phyloP scores from a whole-genome alignment of 2,329 filamentous ascomycete genomes.

The Ceratocystis lukuohia region DNA sequence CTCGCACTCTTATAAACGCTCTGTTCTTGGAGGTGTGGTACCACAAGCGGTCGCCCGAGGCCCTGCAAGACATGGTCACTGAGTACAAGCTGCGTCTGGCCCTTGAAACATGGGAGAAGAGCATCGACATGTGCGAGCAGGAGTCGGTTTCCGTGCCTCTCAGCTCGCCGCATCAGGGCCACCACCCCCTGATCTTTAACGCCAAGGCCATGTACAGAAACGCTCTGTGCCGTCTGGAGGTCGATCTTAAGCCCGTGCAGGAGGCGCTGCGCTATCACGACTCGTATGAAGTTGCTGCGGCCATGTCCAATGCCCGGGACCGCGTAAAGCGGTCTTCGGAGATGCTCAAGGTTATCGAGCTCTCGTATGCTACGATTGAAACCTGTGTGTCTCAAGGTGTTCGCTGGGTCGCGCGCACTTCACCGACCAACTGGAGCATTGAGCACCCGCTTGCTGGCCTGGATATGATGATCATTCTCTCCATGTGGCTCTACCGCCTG shows the following conservation, averaged over 20 bases:
- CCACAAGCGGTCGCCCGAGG: conserved; percentile 95
- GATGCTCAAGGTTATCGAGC: conserved; percentile 97
- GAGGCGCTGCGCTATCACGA: conserved; percentile 95
- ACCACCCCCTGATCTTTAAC: conserved; percentile 89
- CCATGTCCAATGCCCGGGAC: conserved; percentile 89
- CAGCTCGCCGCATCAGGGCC: conserved; percentile 82
- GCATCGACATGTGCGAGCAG: conserved; percentile 81
- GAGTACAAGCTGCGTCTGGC: conserved; percentile 95
- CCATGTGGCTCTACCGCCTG: conserved; percentile 94
- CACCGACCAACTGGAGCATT: conserved; percentile 96
- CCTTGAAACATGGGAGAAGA: conserved; percentile 97
- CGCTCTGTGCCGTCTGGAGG: conserved; percentile 78
- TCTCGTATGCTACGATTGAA: conserved; percentile 95
- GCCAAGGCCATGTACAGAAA: conserved; percentile 95
- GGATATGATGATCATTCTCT: conserved; percentile 95
- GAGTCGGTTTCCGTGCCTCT: conserved; percentile 79
- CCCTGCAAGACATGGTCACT: conserved; percentile 89
- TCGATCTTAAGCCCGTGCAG: conserved; percentile 90
- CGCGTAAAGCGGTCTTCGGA: conserved; percentile 89
- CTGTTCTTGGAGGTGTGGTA: conserved; percentile 98
- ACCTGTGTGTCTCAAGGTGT: conserved; percentile 89
- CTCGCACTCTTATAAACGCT: conserved; percentile 96
- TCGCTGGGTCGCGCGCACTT: conserved; percentile 95
- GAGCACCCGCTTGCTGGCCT: conserved; percentile 94
- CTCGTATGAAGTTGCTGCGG: conserved; percentile 88